These are phyloP conservation scores for Pontederia paniculata DNA, from an alignment of 176 grass and related monocot species.

Conservation along the genomic window DNA sequence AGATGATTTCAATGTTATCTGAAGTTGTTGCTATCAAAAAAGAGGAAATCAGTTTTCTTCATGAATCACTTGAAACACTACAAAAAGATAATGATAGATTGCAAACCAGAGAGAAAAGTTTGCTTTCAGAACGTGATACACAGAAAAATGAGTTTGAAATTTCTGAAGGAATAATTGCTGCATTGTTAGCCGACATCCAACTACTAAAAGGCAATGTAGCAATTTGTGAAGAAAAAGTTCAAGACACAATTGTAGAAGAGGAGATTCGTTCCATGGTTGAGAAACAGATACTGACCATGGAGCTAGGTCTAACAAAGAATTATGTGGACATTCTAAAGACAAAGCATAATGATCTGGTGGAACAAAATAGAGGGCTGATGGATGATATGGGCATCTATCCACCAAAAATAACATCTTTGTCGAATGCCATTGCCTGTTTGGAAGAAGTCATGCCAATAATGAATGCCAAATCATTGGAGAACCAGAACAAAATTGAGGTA, in stretches of 20 bases:
- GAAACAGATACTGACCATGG: constrained; percentile 36
- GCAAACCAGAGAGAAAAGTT: constrained; percentile 21
- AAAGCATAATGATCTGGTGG: too few species aligned
- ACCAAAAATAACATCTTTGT: constrained; percentile 34
- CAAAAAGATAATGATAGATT: constrained; percentile 22
- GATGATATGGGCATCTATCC: constrained; percentile 32
- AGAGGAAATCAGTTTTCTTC: constrained; percentile 30
- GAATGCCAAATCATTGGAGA: neutral
- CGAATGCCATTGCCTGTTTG: constrained; percentile 40
- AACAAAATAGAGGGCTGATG: constrained; percentile 51
- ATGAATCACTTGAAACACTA: constrained; percentile 26
- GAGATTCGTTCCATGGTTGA: constrained; percentile 28
- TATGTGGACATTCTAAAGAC: constrained; percentile 18
- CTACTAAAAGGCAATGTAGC: constrained; percentile 34
- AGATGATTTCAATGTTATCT: constrained; percentile 24
- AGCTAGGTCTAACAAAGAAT: constrained; percentile 28
- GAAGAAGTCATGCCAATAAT: constrained; percentile 23
- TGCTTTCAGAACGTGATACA: constrained; percentile 21
- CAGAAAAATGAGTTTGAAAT: constrained; percentile 35
- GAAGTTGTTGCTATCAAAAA: constrained; percentile 27
- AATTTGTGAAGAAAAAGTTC: constrained; percentile 55
- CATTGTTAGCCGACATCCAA: constrained; percentile 37
- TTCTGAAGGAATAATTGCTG: constrained; percentile 37
- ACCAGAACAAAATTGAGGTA: neutral
- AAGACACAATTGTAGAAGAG: constrained; percentile 39